phyloP scores from a whole-genome alignment of 306 rosid genomes.

The Crotalaria pallida region DNA sequence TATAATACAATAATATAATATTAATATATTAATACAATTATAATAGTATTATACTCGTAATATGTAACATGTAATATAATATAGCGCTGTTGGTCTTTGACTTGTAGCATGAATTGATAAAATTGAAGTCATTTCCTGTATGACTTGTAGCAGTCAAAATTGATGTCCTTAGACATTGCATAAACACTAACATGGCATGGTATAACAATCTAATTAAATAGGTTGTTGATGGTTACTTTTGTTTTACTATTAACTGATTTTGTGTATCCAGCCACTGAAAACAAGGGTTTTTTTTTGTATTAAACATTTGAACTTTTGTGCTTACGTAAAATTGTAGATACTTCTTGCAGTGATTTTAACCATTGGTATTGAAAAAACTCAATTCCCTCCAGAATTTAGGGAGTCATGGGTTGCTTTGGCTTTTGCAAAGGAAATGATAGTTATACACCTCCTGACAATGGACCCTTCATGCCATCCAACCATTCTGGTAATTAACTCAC shows the following conservation, averaged over 20 bases:
- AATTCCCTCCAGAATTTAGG: slow-evolving; percentile 22
- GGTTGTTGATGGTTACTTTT: not conserved
- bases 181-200: not conserved
- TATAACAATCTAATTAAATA: not conserved
- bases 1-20: not conserved
- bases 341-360: not conserved
- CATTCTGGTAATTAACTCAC: slow-evolving; percentile 33
- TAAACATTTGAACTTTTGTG: too few species aligned
- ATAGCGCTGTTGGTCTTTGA: not conserved
- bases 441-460: slow-evolving; percentile 35
- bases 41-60: too few species aligned
- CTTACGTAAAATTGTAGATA: too few species aligned
- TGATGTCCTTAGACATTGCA: not conserved
- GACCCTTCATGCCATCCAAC: slow-evolving; percentile 30
- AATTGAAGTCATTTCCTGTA: not conserved
- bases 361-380: slow-evolving; percentile 1
- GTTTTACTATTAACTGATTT: not conserved
- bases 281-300: not conserved
- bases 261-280: not conserved
- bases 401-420: slow-evolving; percentile 72
- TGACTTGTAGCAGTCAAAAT: not conserved
- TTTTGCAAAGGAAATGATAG: slow-evolving; percentile 55
- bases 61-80: not conserved
- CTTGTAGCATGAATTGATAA: not conserved
- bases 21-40: too few species aligned